These are phyloP conservation scores for Blepharisma japonicum DNA, from an alignment of 73 alveolate genomes.

Conservation along the genomic window DNA sequence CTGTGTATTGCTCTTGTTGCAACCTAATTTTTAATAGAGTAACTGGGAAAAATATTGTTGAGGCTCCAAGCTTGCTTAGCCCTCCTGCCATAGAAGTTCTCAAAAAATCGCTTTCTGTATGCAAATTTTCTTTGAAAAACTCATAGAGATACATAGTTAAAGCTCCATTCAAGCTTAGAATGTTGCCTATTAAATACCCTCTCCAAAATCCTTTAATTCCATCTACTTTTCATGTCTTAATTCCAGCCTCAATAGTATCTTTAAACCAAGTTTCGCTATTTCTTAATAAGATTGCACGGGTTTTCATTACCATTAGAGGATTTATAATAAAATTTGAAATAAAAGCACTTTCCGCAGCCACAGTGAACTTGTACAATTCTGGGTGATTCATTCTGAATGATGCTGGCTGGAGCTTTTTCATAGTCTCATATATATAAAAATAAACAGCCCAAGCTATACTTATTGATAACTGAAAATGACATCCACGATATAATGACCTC, in stretches of 20 bases:
- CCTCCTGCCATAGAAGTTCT: background rate
- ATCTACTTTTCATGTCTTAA: slow-evolving; percentile 21
- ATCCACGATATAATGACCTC: background rate
- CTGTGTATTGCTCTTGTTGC: slow-evolving; percentile 3
- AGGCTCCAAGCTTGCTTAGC: background rate
- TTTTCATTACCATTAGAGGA: slow-evolving; percentile 21
- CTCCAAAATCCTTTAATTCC: slow-evolving; percentile 24
- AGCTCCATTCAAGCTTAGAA: background rate
- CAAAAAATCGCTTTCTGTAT: background rate
- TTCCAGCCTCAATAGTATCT: background rate
- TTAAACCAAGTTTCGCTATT: slow-evolving; percentile 17
- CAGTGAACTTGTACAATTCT: slow-evolving; percentile 10
- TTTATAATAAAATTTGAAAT: slow-evolving; percentile 3
- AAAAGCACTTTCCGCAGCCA: slow-evolving; percentile 16
- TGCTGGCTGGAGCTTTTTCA: slow-evolving; percentile 18
- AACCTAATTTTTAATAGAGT: background rate
- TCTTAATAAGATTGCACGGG: background rate
- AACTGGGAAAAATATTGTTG: slow-evolving; percentile 8
- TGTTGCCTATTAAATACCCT: background rate
- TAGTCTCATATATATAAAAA: background rate
- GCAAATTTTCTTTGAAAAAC: background rate
- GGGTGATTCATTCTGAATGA: background rate
- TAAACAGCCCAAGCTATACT: slow-evolving; percentile 21
- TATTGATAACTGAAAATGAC: background rate
- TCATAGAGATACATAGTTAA: slow-evolving; percentile 14